These are phyloP conservation scores for Schwanniomyces vanrijiae DNA, from an alignment of 805 yeast genomes.

Conservation along the genomic window DNA sequence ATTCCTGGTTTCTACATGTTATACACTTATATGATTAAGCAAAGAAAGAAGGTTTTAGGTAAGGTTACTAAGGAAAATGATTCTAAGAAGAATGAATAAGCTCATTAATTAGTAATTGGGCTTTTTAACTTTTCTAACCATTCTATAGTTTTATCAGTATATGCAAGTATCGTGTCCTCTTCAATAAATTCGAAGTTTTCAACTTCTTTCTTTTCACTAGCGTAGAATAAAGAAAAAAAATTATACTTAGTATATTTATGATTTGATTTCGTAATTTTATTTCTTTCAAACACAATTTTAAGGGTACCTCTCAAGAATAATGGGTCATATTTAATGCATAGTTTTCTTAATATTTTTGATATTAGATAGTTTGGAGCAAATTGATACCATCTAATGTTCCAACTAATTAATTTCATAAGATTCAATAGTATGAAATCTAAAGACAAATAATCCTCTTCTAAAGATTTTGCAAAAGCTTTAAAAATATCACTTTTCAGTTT, in stretches of 20 bases:
- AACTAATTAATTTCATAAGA: conserved; percentile 53
- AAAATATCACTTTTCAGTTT: conserved; percentile 15
- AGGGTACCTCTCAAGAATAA: conserved; percentile 39
- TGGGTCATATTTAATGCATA: conserved; percentile 42
- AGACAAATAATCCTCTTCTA: conserved; percentile 28
- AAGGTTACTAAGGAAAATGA: conserved; percentile 6
- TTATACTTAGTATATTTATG: not conserved
- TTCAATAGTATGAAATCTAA: conserved; percentile 34
- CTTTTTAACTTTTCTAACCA: conserved; percentile 27
- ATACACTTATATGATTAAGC: conserved; percentile 85
- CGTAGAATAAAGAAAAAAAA: not conserved
- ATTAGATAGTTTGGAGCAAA: conserved; percentile 45
- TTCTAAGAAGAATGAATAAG: not conserved
- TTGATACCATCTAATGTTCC: conserved; percentile 67
- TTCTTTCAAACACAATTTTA: conserved; percentile 36
- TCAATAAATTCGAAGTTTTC: conserved; percentile 21
- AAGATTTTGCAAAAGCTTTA: conserved; percentile 20
- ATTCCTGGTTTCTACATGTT: conserved; percentile 85
- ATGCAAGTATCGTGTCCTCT: conserved; percentile 32
- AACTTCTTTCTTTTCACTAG: not conserved
- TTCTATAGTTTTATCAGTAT: conserved; percentile 26
- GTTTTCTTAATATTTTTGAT: conserved; percentile 42
- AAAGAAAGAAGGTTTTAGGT: conserved; percentile 76
- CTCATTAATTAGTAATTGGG: not conserved
- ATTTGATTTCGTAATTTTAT: conserved; percentile 15